These are phyloP conservation scores for Westerdykella sp. DNA, from an alignment of 2,329 filamentous ascomycete species.

Conservation along the genomic window DNA sequence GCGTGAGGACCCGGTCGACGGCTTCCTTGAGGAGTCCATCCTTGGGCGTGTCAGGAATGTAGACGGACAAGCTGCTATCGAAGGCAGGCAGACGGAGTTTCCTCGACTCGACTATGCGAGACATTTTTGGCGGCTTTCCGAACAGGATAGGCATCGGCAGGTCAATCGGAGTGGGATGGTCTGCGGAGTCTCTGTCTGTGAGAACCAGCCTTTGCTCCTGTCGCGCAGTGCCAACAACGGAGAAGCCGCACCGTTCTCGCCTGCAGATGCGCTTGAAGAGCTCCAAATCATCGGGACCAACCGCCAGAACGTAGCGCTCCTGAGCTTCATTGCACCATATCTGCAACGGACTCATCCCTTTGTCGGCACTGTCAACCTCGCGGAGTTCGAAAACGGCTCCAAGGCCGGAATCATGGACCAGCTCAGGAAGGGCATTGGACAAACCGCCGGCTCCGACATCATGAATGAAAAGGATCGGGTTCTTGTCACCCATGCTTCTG, in stretches of 20 bases:
- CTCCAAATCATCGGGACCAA: conserved; percentile 75
- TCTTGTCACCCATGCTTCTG: conserved; percentile 72
- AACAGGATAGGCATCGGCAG: conserved; percentile 85
- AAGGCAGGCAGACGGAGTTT: conserved; percentile 65
- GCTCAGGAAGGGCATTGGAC: conserved; percentile 76
- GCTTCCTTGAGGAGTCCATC: conserved; percentile 59
- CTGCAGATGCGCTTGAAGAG: conserved; percentile 61
- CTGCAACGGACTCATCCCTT: conserved; percentile 87
- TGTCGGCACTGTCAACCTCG: conserved; percentile 84
- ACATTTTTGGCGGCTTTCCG: conserved; percentile 78
- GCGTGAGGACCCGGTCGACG: conserved; percentile 69
- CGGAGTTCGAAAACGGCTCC: conserved; percentile 92
- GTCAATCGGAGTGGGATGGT: conserved; percentile 75
- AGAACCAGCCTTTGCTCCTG: conserved; percentile 70
- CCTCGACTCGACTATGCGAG: conserved; percentile 64
- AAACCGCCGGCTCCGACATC: conserved; percentile 92
- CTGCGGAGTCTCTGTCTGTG: conserved; percentile 69
- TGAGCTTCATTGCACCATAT: conserved; percentile 99
- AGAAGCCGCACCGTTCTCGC: conserved; percentile 87
- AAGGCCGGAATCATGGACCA: conserved; percentile 85
- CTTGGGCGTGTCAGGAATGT: conserved; percentile 53
- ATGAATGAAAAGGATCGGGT: conserved; percentile 93
- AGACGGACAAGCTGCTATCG: conserved; percentile 64
- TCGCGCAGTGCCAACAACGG: conserved; percentile 75
- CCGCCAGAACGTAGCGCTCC: conserved; percentile 87